These are phyloP conservation scores for Schizosaccharomyces japonicus DNA, from an alignment of 805 yeast species.

Conservation along the genomic window DNA sequence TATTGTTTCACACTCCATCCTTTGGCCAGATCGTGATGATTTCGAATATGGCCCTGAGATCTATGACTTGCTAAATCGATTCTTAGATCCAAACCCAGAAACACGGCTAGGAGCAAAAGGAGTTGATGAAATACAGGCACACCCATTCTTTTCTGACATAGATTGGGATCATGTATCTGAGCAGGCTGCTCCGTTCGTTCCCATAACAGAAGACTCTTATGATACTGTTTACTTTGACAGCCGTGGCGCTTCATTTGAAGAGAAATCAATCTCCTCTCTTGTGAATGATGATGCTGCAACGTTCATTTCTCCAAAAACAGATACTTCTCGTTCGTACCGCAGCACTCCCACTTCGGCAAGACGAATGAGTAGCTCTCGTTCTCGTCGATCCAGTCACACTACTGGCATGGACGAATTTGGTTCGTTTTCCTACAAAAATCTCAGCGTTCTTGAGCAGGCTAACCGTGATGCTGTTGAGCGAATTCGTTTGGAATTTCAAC, in stretches of 20 bases:
- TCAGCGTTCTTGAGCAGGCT: constrained; percentile 76
- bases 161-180: constrained; percentile 57
- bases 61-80: constrained; percentile 40
- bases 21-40: constrained; percentile 46
- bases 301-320: too few relatives aligned
- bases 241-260: constrained; percentile 43
- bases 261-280: neutral
- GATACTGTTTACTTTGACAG: constrained; percentile 75
- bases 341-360: neutral
- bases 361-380: neutral
- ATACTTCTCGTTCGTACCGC: too few relatives aligned
- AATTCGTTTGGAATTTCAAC: constrained; percentile 24
- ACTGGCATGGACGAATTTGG: constrained; percentile 38
- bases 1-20: constrained; percentile 46
- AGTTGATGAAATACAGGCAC: constrained; percentile 51
- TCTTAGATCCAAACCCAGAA: constrained; percentile 40
- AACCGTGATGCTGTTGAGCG: constrained; percentile 79
- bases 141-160: constrained; percentile 49
- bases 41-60: constrained; percentile 36
- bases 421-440: constrained; percentile 67
- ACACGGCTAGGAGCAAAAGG: constrained; percentile 54
- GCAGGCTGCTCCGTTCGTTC: constrained; percentile 59
- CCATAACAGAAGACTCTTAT: constrained; percentile 54
- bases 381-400: neutral
- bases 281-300: neutral